Conservation (phyloP, 2,329 filamentous ascomycete genomes). For the Fusarium cyanostomum region DNA sequence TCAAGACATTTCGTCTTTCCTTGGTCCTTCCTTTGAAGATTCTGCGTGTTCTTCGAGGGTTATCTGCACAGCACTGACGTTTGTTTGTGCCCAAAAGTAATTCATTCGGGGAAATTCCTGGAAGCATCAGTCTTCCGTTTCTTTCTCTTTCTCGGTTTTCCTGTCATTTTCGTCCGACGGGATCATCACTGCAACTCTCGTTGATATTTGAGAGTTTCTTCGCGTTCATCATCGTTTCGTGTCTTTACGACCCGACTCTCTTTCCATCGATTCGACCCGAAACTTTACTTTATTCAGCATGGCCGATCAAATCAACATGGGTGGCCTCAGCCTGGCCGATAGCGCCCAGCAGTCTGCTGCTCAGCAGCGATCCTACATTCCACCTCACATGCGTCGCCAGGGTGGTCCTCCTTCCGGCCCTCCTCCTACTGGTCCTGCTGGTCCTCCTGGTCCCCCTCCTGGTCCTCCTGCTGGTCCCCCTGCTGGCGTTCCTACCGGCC, state of each 20-base stretch:
- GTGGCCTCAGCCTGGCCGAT: slow-evolving; percentile 71
- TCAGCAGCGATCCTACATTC: slow-evolving; percentile 77
- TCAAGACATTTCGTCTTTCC: slow-evolving; percentile 50
- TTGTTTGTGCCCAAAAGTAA: slow-evolving; percentile 46
- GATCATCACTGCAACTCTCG: slow-evolving; percentile 41
- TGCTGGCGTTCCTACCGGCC: slow-evolving; percentile 9
- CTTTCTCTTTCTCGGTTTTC: slow-evolving; percentile 44
- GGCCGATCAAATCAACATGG: slow-evolving; percentile 88
- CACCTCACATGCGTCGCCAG: slow-evolving; percentile 76
- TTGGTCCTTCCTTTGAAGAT: slow-evolving; percentile 60
- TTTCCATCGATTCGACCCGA: slow-evolving; percentile 34
- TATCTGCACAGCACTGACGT: slow-evolving; percentile 46
- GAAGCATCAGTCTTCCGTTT: slow-evolving; percentile 48
- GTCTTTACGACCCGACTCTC: slow-evolving; percentile 35
- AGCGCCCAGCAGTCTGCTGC: slow-evolving; percentile 44
- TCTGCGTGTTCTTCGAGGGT: slow-evolving; percentile 56
- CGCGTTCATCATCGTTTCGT: slow-evolving; percentile 31
- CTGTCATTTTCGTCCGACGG: slow-evolving; percentile 46
- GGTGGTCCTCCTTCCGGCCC: slow-evolving; percentile 47
- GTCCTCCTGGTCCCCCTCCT: slow-evolving; percentile 26
- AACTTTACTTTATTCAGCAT: slow-evolving; percentile 61
- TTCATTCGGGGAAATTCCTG: slow-evolving; percentile 47
- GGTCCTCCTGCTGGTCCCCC: slow-evolving; percentile 25
- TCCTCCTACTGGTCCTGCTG: slow-evolving; percentile 26
- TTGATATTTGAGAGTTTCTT: slow-evolving; percentile 43